A percentile compares a stretch with the other conserved stretches of the same genome.
Evolutionary conservation across 2,329 filamentous ascomycete species (phyloP).

Genomic region (Akanthomyces muscarius): DNA sequence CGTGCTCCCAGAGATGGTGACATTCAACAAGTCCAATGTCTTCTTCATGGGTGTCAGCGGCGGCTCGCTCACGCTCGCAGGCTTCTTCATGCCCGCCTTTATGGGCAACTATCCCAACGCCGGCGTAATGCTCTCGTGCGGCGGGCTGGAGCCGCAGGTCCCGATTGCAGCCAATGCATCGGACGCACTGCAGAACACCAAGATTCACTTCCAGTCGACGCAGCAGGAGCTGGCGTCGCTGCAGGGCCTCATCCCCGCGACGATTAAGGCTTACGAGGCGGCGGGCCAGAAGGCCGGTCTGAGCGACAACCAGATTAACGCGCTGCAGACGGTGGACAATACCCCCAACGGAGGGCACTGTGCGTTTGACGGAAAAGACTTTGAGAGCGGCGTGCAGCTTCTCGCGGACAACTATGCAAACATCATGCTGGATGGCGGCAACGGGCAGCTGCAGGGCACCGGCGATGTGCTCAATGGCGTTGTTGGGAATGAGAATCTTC

Average conservation of each 20-base stretch:
- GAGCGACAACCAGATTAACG: conserved; percentile 40
- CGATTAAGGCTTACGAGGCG: conserved; percentile 49
- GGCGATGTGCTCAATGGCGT: conserved; percentile 43
- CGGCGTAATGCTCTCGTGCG: conserved; percentile 55
- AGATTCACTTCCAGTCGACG: conserved; percentile 55
- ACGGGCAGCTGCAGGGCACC: conserved; percentile 47
- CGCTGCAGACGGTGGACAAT: conserved; percentile 54
- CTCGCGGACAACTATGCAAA: conserved; percentile 49
- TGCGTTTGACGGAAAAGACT: conserved; percentile 52
- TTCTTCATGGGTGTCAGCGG: conserved; percentile 57
- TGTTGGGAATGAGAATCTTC: conserved; percentile 14
- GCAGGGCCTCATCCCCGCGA: conserved; percentile 47
- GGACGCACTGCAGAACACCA: conserved; percentile 41
- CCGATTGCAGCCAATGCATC: conserved; percentile 38
- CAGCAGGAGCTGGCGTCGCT: conserved; percentile 46
- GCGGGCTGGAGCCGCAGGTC: conserved; percentile 51
- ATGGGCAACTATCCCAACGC: conserved; percentile 46
- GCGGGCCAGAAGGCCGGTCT: conserved; percentile 42
- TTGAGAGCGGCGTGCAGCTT: conserved; percentile 54
- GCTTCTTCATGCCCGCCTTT: conserved; percentile 56
- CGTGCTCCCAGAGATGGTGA: conserved; percentile 48
- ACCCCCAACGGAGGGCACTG: conserved; percentile 54
- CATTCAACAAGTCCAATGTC: conserved; percentile 49
- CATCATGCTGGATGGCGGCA: conserved; percentile 47
- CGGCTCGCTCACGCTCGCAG: conserved; percentile 49